Base-by-base conservation (phyloP, 2,329 filamentous ascomycete species). In the Pseudopyricularia javanii region DNA sequence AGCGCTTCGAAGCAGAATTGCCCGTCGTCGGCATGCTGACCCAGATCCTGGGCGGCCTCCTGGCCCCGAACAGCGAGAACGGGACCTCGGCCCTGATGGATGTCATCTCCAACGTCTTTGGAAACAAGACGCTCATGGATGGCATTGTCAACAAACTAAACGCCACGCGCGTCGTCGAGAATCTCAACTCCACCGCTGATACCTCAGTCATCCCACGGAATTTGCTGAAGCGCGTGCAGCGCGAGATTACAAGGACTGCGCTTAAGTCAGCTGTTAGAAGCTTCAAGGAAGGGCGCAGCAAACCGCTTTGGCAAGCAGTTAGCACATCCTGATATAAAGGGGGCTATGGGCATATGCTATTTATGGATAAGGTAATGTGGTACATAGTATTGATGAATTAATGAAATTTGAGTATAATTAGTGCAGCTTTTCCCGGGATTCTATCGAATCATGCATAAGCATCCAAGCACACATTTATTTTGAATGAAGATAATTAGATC, bases 1-100 rank as follows among this genome's bases (percentile, higher is more conserved):
- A 70, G 40, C 63, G 58, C 1, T 61, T 75, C 6, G 56, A 61
- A 0, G 62, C 69, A 7, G 59, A 59, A 0, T 58, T 70, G 1
- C 65, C 72, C 0, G 66, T 74, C 32, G 61, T 71, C 26, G 66
- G 63, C 3, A 54, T 75, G 4, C 17, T 71, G 9, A 60, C 63
- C 26, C 67, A 72, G 51, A 59, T 73, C 9, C 49, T 71, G 14
- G 58, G 62, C 49, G 68, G 70, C 43, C 56, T 73, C 34, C 14
- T 66, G 17, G 37, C 20, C 37, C 37, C 20, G 37, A 22, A 17
- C 37, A 14, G 5, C 37, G 22, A 24, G 17, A 43, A 43, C 37
- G 37, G 37, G 17, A 43, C 37, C 17, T 43, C 37, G 37, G 37
- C 37, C 37, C 37, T 43, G 20, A 17, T 43, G n/a, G 17, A 20